Evolutionary conservation across 805 yeast species (phyloP).

Genomic region (Candida maltosa): DNA sequence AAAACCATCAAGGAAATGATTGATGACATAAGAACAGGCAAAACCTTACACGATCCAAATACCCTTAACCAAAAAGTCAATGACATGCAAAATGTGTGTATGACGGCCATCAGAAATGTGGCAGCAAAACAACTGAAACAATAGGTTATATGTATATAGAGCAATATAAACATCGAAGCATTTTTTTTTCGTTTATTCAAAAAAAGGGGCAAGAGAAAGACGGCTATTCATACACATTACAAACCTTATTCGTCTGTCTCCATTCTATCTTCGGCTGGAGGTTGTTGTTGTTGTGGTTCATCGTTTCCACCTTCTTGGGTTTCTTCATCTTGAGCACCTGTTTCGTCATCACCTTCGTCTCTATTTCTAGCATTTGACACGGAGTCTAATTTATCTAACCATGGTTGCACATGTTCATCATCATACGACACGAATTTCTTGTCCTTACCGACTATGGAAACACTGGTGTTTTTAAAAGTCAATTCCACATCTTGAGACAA

Average conservation of each 20-base stretch:
- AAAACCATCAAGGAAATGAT: conserved; percentile 24
- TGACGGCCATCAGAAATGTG: conserved; percentile 37
- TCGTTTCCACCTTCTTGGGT: conserved; percentile 19
- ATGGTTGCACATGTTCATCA: conserved; percentile 80
- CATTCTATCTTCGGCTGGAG: conserved; percentile 31
- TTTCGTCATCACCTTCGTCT: conserved; percentile 33
- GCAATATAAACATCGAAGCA: conserved; percentile 1
- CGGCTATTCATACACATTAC: no score
- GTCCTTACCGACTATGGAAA: conserved; percentile 88
- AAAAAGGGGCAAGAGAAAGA: no score
- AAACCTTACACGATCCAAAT: conserved; percentile 28
- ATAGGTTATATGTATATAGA: conserved; percentile 4
- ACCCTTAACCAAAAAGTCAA: conserved; percentile 33
- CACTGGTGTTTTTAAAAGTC: conserved; percentile 77
- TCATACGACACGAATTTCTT: conserved; percentile 74
- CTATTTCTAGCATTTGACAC: conserved; percentile 55
- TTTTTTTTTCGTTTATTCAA: not conserved
- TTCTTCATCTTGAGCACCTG: conserved; percentile 37
- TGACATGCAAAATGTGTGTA: conserved; percentile 33
- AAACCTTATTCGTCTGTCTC: conserved; percentile 36
- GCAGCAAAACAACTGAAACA: conserved; percentile 31
- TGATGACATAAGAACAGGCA: conserved; percentile 29
- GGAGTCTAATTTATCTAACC: conserved; percentile 75
- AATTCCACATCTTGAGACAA: conserved; percentile 92
- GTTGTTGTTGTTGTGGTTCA: no score